Conservation (phyloP, 139 green algal species). For the Tetraselmis chui region DNA sequence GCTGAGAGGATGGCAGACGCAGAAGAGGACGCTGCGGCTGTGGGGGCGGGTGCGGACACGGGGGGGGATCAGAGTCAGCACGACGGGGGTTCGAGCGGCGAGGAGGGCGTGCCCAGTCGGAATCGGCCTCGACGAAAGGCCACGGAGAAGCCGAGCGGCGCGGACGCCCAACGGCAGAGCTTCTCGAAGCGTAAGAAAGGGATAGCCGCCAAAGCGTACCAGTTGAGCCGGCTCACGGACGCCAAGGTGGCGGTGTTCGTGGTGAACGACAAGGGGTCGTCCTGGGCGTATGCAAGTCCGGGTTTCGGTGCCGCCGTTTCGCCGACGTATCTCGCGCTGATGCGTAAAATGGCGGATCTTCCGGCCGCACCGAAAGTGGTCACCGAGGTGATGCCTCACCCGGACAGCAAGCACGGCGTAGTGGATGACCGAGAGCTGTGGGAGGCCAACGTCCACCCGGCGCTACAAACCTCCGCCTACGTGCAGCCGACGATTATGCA, state of each 20-base stretch:
- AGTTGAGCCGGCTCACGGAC: slow-evolving; percentile 47
- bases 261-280: slow-evolving; percentile 52
- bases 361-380: not conserved
- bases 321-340: slow-evolving; percentile 25
- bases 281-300: slow-evolving; percentile 49
- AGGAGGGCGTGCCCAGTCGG: not conserved
- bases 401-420: not conserved
- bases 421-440: not conserved
- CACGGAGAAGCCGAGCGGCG: slow-evolving; percentile 31
- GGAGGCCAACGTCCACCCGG: not conserved
- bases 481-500: not conserved
- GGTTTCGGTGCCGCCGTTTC: slow-evolving; percentile 31
- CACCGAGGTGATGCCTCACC: not conserved
- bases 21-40: too few species aligned
- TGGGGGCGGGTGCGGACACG: too few species aligned
- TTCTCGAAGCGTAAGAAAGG: slow-evolving; percentile 58
- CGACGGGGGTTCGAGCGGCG: too few species aligned
- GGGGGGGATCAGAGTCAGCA: not conserved
- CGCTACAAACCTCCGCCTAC: not conserved
- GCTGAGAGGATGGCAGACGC: too few species aligned
- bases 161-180: slow-evolving; percentile 45
- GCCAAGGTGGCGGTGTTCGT: slow-evolving; percentile 47
- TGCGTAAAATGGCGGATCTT: slow-evolving; percentile 30
- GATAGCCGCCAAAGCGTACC: slow-evolving; percentile 47
- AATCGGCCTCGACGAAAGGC: slow-evolving; percentile 27